Evolutionary conservation across 371 early-diverging fungal genomes (phyloP), one percentile per base, ranked within the genome.

Genomic region (Lichtheimia hyalospora): DNA sequence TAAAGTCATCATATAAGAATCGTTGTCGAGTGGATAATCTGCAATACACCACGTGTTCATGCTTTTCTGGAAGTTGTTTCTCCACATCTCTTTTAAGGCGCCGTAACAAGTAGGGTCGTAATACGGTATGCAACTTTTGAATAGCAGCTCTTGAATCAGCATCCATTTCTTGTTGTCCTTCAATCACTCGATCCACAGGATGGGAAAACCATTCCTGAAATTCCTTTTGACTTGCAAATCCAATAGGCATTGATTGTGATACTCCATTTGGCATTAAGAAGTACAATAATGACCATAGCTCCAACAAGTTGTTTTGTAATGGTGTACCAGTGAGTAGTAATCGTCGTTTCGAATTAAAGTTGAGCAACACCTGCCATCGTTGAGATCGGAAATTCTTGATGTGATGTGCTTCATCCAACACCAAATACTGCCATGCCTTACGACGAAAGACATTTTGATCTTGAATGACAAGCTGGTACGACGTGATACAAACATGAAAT

Each of bases 331-430:
- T 96, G 41, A 98, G 71, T 40, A 98, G 72, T 52, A 98, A 69
- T 23, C 97, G 87, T 8, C 87, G 71, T 16, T 76, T 71, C 0
- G 95, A 82, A 50, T 92, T 91, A 61, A 97, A 92, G 41, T 84
- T 86, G 49, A 96, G 75, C 24, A 99, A 77, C 2, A 89, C 90
- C 62, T 95, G 94, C 96, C 97, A 97, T 15, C 95, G 82, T 73
- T 96, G 94, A 18, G 92, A 92, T 39, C 93, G 82, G 65, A 91
- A 89, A 74, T 98, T 98, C 73, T 98, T 98, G 74, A 98, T 93
- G 63, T 96, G 85, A 72, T 97, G 98, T 0, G 97, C 97, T 74
- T 97, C 98, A 64, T 97, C 98, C 18, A 98, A 77, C 46, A 97
- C 89, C 57, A 93, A 73, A 58, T 95, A 95, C 27, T 86, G 84